These are phyloP conservation scores for Haplographium delicatum DNA, from an alignment of 495 filamentous ascomycete species.

Conservation along the genomic window DNA sequence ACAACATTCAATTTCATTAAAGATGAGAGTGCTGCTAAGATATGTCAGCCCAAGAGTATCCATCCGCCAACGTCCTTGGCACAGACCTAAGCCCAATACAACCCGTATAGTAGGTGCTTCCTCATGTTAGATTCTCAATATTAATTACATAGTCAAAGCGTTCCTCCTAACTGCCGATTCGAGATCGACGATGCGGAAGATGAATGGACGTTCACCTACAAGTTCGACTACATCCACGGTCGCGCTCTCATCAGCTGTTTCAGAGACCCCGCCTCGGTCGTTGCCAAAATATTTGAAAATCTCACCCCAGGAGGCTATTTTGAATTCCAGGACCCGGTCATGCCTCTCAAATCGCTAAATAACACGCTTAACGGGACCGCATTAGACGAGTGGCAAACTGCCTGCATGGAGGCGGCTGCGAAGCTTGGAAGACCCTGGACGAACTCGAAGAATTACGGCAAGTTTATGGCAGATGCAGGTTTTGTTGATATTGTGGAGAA, in stretches of 20 bases:
- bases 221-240: slow-evolving; percentile 46
- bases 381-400: neutral
- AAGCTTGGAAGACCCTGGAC: neutral
- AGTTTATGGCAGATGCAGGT: slow-evolving; percentile 39
- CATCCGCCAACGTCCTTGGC: slow-evolving; percentile 30
- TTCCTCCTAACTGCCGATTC: slow-evolving; percentile 40
- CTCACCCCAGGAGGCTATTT: slow-evolving; percentile 43
- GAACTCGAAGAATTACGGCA: slow-evolving; percentile 7
- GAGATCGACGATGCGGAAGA: slow-evolving; percentile 43
- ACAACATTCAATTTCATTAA: neutral
- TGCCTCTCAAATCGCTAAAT: slow-evolving; percentile 27
- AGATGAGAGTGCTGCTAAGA: neutral
- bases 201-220: slow-evolving; percentile 35
- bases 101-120: slow-evolving; percentile 19
- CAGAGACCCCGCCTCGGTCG: slow-evolving; percentile 32
- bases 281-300: slow-evolving; percentile 34
- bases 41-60: slow-evolving; percentile 23
- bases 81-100: slow-evolving; percentile 47
- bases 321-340: slow-evolving; percentile 38
- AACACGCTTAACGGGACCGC: neutral
- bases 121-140: neutral
- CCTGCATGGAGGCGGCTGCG: neutral
- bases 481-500: slow-evolving; percentile 46
- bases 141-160: neutral
- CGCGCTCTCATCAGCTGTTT: slow-evolving; percentile 43